These are phyloP conservation scores for Begonia fuchsioides DNA, from an alignment of 306 rosid species.

Conservation along the genomic window DNA sequence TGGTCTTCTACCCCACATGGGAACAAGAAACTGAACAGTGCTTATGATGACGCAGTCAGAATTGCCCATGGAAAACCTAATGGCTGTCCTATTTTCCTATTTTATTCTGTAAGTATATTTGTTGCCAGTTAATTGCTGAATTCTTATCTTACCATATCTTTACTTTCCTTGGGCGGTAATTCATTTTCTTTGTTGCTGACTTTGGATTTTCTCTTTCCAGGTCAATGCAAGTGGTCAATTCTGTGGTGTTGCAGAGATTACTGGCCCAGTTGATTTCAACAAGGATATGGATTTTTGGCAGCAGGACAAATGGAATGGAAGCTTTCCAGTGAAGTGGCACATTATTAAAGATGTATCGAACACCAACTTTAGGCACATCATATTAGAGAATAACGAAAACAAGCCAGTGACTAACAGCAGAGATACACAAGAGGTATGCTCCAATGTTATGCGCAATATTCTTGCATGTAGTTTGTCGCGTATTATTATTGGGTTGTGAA, in stretches of 20 bases:
- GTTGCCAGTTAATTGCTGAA: too few species aligned
- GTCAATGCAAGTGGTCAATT: constrained; percentile 95
- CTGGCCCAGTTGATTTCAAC: constrained; percentile 60
- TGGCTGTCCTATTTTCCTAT: constrained; percentile 68
- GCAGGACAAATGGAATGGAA: constrained; percentile 97
- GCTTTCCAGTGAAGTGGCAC: constrained; percentile 95
- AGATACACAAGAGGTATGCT: constrained; percentile 80
- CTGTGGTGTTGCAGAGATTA: constrained; percentile 85
- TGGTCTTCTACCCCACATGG: constrained; percentile 98
- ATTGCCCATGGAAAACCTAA: constrained; percentile 41
- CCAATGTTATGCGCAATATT: too few species aligned
- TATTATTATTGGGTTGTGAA: too few species aligned
- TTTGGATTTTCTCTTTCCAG: constrained; percentile 18
- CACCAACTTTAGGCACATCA: constrained; percentile 67
- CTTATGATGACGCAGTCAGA: constrained; percentile 63
- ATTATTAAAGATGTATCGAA: constrained; percentile 73
- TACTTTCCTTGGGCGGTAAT: background rate
- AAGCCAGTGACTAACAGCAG: constrained; percentile 97
- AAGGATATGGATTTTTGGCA: constrained; percentile 97
- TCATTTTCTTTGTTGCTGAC: constrained; percentile 4
- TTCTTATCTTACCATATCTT: background rate
- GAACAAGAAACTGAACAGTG: constrained; percentile 64
- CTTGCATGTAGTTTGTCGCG: background rate
- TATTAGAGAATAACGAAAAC: constrained; percentile 82
- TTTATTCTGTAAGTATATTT: constrained; percentile 50